Percentiles rank a stretch among this genome's conserved stretches.
Evolutionary conservation across 805 yeast genomes (phyloP).

Genomic region (Cyberlindnera lachancei): DNA sequence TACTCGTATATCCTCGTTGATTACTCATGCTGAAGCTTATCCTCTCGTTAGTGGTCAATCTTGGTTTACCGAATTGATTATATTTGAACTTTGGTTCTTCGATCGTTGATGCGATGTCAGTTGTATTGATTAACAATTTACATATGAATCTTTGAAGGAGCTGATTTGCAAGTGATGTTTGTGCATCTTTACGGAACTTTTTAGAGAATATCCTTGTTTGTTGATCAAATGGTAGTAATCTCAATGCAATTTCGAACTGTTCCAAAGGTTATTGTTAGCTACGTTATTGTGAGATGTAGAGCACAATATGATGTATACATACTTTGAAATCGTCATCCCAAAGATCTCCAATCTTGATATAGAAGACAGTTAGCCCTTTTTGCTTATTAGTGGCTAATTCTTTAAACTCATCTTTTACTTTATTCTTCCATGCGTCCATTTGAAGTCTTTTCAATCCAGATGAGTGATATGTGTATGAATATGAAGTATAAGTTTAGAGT

Average conservation of each 20-base stretch:
- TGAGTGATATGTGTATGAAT: too few relatives aligned
- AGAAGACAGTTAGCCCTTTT: slow-evolving; percentile 8
- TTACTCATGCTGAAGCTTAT: slow-evolving; percentile 50
- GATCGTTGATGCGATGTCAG: slow-evolving; percentile 15
- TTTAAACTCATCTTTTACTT: neutral
- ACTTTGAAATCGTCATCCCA: slow-evolving; percentile 17
- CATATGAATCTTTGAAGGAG: slow-evolving; percentile 39
- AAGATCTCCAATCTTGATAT: slow-evolving; percentile 7
- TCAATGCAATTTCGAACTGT: slow-evolving; percentile 41
- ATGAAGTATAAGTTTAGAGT: too few relatives aligned
- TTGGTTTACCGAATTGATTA: slow-evolving; percentile 54
- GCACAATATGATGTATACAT: too few relatives aligned
- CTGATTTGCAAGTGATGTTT: slow-evolving; percentile 35
- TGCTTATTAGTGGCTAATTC: too few relatives aligned
- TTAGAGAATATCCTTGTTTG: slow-evolving; percentile 36
- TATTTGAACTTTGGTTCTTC: too few relatives aligned
- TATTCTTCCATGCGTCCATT: neutral
- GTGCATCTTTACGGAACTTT: slow-evolving; percentile 28
- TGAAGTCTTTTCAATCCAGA: too few relatives aligned
- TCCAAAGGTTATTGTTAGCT: neutral
- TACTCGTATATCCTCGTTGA: slow-evolving; percentile 42
- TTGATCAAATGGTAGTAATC: slow-evolving; percentile 35
- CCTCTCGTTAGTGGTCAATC: slow-evolving; percentile 23
- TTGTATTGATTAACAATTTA: slow-evolving; percentile 23
- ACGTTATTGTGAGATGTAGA: too few relatives aligned